These are phyloP conservation scores for Astrothelium macrocarpum DNA, from an alignment of 495 filamentous ascomycete genomes.

Conservation along the genomic window DNA sequence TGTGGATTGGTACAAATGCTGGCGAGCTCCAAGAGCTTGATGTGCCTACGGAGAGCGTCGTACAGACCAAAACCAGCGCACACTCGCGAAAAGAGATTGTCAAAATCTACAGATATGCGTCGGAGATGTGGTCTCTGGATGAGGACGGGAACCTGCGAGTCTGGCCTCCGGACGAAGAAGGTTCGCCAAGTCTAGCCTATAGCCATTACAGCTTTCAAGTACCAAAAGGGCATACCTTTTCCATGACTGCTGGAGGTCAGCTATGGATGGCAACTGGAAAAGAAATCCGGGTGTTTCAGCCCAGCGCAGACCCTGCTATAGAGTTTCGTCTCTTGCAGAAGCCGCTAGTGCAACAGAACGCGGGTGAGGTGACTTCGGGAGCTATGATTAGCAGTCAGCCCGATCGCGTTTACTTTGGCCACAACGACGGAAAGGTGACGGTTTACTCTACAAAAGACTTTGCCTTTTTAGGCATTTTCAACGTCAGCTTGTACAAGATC, in stretches of 20 bases:
- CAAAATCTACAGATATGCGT: slow-evolving; percentile 74
- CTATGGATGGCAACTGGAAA: slow-evolving; percentile 87
- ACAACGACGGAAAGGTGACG: slow-evolving; percentile 86
- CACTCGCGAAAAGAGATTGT: slow-evolving; percentile 77
- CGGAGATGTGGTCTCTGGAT: slow-evolving; percentile 91
- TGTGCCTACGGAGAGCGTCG: slow-evolving; percentile 56
- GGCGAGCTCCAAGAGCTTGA: slow-evolving; percentile 88
- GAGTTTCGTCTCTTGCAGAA: slow-evolving; percentile 63
- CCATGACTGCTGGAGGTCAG: slow-evolving; percentile 66
- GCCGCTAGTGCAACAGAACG: slow-evolving; percentile 54
- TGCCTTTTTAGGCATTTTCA: slow-evolving; percentile 64
- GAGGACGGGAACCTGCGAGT: slow-evolving; percentile 80
- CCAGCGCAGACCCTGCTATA: slow-evolving; percentile 52
- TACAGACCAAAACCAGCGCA: slow-evolving; percentile 53
- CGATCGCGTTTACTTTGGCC: slow-evolving; percentile 80
- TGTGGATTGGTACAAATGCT: slow-evolving; percentile 86
- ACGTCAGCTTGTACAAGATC: slow-evolving; percentile 89
- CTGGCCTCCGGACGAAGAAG: slow-evolving; percentile 72
- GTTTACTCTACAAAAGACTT: slow-evolving; percentile 73
- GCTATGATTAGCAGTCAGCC: slow-evolving; percentile 63
- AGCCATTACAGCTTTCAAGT: slow-evolving; percentile 60
- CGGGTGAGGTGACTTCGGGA: slow-evolving; percentile 84
- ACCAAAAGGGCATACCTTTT: slow-evolving; percentile 75
- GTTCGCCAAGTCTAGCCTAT: slow-evolving; percentile 60
- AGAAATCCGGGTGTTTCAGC: slow-evolving; percentile 75